Conservation (phyloP, 2,329 filamentous ascomycete genomes). For the Mycocentrospora acerina region DNA sequence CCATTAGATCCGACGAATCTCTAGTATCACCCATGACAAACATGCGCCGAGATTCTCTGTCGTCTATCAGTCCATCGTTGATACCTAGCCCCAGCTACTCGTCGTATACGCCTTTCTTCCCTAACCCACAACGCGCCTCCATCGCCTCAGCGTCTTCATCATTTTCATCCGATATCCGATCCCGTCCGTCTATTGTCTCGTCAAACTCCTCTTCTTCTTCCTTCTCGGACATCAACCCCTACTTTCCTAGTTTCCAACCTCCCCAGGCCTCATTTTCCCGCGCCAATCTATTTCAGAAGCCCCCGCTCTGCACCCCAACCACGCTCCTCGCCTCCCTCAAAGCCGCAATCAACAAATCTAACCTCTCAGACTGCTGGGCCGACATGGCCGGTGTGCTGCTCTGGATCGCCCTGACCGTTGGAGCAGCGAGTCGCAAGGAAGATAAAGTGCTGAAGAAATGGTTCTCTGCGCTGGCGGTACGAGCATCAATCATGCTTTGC, state of each 20-base stretch:
- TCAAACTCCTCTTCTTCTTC: no score
- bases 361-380: slow-evolving; percentile 37
- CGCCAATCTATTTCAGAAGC: background rate
- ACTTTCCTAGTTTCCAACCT: background rate
- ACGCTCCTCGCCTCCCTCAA: slow-evolving; percentile 25
- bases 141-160: slow-evolving; percentile 9
- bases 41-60: slow-evolving; percentile 17
- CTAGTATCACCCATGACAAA: slow-evolving; percentile 16
- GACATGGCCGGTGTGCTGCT: slow-evolving; percentile 43
- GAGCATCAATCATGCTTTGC: slow-evolving; percentile 36
- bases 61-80: slow-evolving; percentile 16
- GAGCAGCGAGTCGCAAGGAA: slow-evolving; percentile 32
- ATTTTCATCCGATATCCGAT: slow-evolving; percentile 1
- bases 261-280: background rate
- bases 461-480: slow-evolving; percentile 34
- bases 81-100: slow-evolving; percentile 7
- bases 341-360: slow-evolving; percentile 28
- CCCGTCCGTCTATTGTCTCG: slow-evolving; percentile 10
- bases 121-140: slow-evolving; percentile 4
- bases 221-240: no score
- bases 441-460: slow-evolving; percentile 28
- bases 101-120: slow-evolving; percentile 7
- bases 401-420: slow-evolving; percentile 37
- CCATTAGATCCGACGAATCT: slow-evolving; percentile 17
- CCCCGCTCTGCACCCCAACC: slow-evolving; percentile 1